Evolutionary conservation across 176 grass and related monocot species (phyloP).

Genomic region (Cymbopogon citratus): DNA sequence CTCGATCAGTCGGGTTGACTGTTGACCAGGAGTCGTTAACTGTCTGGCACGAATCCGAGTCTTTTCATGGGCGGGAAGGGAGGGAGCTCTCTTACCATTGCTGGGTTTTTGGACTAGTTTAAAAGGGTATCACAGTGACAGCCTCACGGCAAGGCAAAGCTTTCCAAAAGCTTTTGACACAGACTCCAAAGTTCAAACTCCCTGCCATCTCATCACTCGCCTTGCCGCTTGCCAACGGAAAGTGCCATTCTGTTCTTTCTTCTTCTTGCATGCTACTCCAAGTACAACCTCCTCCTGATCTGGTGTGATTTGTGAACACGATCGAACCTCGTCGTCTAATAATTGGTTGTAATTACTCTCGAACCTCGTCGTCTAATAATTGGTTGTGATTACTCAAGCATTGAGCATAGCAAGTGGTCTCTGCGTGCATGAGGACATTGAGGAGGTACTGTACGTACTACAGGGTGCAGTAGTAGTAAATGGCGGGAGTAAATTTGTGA

Average conservation of each 20-base stretch:
- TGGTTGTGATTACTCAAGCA: background rate
- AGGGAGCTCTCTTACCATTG: background rate
- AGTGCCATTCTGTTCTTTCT: constrained; percentile 2
- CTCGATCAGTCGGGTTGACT: constrained; percentile 3
- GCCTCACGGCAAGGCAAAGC: background rate
- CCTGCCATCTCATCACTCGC: background rate
- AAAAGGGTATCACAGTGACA: background rate
- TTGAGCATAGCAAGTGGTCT: background rate
- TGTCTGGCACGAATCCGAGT: background rate
- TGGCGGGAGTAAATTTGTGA: constrained; percentile 32
- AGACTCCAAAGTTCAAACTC: constrained; percentile 19
- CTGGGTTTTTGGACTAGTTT: background rate
- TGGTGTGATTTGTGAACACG: background rate
- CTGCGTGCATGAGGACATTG: background rate
- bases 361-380: background rate
- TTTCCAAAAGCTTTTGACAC: constrained; percentile 41
- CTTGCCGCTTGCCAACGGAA: constrained; percentile 15
- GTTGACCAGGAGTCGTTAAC: background rate
- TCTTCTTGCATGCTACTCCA: background rate
- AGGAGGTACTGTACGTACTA: background rate
- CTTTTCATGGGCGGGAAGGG: background rate
- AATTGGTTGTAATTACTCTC: background rate
- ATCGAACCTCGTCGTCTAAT: background rate
- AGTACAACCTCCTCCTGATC: background rate
- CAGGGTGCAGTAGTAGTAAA: constrained; percentile 16